Evolutionary conservation across 2,329 filamentous ascomycete genomes (phyloP).

Genomic region (Tolypocladium guangdongense): DNA sequence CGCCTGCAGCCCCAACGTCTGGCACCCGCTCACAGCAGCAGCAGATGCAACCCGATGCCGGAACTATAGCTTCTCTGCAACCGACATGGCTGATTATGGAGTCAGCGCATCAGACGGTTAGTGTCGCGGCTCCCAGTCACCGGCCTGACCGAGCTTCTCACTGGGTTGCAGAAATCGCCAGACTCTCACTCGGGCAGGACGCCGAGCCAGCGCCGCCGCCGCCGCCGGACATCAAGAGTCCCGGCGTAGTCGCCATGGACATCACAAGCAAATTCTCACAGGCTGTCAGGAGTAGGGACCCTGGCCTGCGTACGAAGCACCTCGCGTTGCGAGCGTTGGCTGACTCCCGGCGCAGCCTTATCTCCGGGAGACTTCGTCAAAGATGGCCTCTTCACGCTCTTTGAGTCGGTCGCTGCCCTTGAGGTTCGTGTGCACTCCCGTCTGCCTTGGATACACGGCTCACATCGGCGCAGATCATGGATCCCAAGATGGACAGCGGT

Average conservation of each 20-base stretch:
- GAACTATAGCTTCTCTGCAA: background rate
- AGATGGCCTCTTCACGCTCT: constrained; percentile 88
- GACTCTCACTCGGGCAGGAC: constrained; percentile 27
- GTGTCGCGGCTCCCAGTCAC: background rate
- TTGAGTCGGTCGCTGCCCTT: constrained; percentile 82
- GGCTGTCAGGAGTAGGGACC: constrained; percentile 39
- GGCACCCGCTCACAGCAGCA: background rate
- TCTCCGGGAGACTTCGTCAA: constrained; percentile 77
- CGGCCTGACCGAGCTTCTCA: constrained; percentile 11
- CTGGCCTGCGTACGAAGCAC: background rate
- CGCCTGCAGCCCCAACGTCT: background rate
- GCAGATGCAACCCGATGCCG: constrained; percentile 3
- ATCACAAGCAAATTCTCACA: constrained; percentile 45
- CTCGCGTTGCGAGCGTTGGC: constrained; percentile 3
- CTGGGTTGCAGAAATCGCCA: constrained; percentile 25
- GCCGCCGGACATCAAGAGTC: constrained; percentile 28
- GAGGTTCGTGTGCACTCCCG: constrained; percentile 39
- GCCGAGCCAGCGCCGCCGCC: constrained; percentile 20
- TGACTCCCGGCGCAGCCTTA: constrained; percentile 44
- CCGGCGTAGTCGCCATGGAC: constrained; percentile 44
- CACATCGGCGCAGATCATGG: constrained; percentile 66
- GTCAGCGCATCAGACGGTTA: constrained; percentile 24
- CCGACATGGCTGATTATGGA: constrained; percentile 24
- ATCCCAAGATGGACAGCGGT: constrained; percentile 97
- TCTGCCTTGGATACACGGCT: background rate